Evolutionary conservation across 768 basidiomycete species (phyloP).

Genomic region (Baorangia bicolor): DNA sequence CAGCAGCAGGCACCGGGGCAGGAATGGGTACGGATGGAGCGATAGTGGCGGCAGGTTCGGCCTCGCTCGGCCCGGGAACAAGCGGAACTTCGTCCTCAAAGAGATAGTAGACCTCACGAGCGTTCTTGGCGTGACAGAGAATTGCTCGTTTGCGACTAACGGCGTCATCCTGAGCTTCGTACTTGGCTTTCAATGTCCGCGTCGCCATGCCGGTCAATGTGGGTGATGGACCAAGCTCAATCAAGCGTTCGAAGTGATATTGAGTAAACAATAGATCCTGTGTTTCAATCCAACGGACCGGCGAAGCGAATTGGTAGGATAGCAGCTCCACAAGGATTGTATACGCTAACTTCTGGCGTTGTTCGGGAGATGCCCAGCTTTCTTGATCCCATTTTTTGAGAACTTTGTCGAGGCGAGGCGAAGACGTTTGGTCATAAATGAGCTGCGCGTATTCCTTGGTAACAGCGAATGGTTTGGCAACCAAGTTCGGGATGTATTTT

Average conservation of each 20-base stretch:
- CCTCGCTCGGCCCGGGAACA: constrained; percentile 21
- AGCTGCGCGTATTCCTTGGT: constrained; percentile 86
- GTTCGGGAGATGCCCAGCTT: constrained; percentile 74
- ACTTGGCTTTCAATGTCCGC: constrained; percentile 89
- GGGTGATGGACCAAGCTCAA: constrained; percentile 95
- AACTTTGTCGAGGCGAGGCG: constrained; percentile 94
- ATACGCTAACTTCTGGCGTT: constrained; percentile 93
- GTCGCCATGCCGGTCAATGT: constrained; percentile 94
- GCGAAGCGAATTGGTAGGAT: constrained; percentile 97
- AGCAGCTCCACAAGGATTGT: constrained; percentile 95
- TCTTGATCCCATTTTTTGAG: constrained; percentile 92
- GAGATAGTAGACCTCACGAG: constrained; percentile 96
- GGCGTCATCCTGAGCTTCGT: constrained; percentile 87
- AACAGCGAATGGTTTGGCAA: constrained; percentile 84
- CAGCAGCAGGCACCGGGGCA: constrained; percentile 40
- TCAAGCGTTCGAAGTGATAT: constrained; percentile 87
- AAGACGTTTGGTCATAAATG: constrained; percentile 96
- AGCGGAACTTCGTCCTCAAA: constrained; percentile 79
- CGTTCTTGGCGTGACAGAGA: constrained; percentile 92
- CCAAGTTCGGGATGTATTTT: constrained; percentile 96
- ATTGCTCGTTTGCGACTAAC: constrained; percentile 75
- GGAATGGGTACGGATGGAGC: constrained; percentile 41
- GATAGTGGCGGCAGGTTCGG: constrained; percentile 38
- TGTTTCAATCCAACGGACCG: constrained; percentile 99
- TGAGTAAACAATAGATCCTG: constrained; percentile 90